Evolutionary conservation across 1,284 basidiomycete species (phyloP).

Genomic region (Microbotryomycetes sp.): DNA sequence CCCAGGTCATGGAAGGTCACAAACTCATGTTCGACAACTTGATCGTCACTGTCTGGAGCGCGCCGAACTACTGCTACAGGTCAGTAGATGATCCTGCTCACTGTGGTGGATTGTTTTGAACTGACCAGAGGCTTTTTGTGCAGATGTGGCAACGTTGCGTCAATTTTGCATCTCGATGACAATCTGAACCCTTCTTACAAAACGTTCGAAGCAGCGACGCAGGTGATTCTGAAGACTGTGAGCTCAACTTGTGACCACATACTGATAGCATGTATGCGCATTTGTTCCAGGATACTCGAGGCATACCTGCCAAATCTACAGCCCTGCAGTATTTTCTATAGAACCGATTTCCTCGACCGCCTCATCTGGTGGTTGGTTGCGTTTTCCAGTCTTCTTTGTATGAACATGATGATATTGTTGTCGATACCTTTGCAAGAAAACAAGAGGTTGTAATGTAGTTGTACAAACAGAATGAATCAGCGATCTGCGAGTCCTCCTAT

Average conservation of each 20-base stretch:
- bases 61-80: conserved; percentile 97
- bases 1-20: conserved; percentile 82
- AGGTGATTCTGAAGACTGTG: conserved; percentile 11
- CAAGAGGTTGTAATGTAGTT: too few relatives aligned
- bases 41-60: conserved; percentile 98
- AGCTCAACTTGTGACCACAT: background rate
- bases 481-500: too few relatives aligned
- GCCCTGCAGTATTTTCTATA: conserved; percentile 36
- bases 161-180: conserved; percentile 85
- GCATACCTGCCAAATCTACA: conserved; percentile 35
- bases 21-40: conserved; percentile 95
- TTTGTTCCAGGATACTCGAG: conserved; percentile 25
- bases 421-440: too few relatives aligned
- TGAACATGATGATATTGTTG: too few relatives aligned
- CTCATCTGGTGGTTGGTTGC: too few relatives aligned
- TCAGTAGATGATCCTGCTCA: conserved; percentile 45
- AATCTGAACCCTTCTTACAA: conserved; percentile 85
- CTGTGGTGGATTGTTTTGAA: background rate
- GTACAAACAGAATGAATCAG: too few relatives aligned
- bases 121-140: conserved; percentile 12
- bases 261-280: background rate
- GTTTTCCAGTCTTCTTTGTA: too few relatives aligned
- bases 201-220: conserved; percentile 67
- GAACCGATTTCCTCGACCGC: too few relatives aligned
- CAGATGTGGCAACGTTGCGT: conserved; percentile 90